Percentiles rank a stretch among this genome's conserved stretches.
Conservation (phyloP, 306 rosid genomes). For the Citrullus mucosospermus region DNA sequence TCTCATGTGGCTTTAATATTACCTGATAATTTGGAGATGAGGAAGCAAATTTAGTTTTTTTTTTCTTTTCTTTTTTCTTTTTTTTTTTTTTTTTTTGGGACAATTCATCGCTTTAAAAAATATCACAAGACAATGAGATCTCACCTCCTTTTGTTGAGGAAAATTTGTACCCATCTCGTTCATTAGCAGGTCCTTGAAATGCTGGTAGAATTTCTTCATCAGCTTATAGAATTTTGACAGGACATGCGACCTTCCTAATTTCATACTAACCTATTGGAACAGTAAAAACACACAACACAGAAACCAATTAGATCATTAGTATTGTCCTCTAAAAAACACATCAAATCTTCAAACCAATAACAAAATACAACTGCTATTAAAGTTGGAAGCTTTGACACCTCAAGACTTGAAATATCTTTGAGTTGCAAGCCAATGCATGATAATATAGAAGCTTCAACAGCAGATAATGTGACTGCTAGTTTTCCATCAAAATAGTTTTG, state of each 20-base stretch:
- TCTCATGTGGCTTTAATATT: background rate
- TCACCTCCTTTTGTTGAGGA: slow-evolving; percentile 2
- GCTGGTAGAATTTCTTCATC: background rate
- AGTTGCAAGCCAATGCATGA: slow-evolving; percentile 1
- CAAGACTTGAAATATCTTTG: background rate
- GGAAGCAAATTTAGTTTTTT: background rate
- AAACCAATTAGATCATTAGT: background rate
- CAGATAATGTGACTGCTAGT: background rate
- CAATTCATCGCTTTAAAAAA: background rate
- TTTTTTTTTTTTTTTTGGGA: too few species aligned
- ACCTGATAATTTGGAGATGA: background rate
- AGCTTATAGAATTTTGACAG: background rate
- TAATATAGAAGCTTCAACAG: background rate
- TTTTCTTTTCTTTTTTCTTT: too few species aligned
- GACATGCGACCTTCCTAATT: background rate
- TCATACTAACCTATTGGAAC: background rate
- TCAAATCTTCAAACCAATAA: background rate
- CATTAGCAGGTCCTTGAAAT: background rate
- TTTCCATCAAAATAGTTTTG: slow-evolving; percentile 1
- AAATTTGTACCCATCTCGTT: background rate
- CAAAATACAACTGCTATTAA: background rate
- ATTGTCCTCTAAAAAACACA: background rate
- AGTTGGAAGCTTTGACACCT: background rate
- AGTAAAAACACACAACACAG: background rate
- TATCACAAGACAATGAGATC: background rate